Evolutionary conservation across 352 stramenopile species (phyloP), one percentile per base, ranked within the genome.

Genomic region (Phytophthora hybrid): DNA sequence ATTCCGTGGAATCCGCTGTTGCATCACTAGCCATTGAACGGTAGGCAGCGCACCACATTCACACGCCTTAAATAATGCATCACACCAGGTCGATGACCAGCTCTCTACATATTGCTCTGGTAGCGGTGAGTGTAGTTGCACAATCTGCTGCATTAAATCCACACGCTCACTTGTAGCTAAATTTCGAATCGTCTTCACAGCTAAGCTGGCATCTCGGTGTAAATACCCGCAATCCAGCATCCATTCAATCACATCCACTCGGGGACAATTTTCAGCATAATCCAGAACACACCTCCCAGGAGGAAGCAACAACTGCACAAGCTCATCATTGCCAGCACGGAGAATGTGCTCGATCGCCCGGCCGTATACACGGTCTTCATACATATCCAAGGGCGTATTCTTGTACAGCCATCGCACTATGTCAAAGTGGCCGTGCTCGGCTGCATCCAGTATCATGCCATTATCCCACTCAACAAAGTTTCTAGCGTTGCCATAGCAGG

Each of bases 81-180:
- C 31, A 5, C 4, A n/a, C 64, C 64, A 71, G 26, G 32, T 34
- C 8, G 26, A 6, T 19, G 34, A 41, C 34, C 34, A 23, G 21
- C 46, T 44, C 6, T 13, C 5, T 3, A 31, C 14, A 58, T 21
- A 8, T n/a, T 3, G 14, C 29, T 49, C 14, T 51, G 9, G 21
- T 4, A 31, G 0, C 18, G 65, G 37, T 0, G 49, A 66, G 14
- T 72, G 34, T 13, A 63, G 49, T 6, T 53, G 37, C 14, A 61
- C 41, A 21, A 69, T 57, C 41, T 66, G 59, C 59, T 69, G 26
- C 66, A 74, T 74, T 1, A 74, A 34, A 39, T 69, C 44, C 10
- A 74, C 47, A 10, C 37, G 19, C 5, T 29, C 31, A 26, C 29
- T 29, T 7, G 8, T 29, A 26, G 59, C 59, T n/a, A 74, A 52